Percentiles rank a stretch among this genome's conserved stretches.
phyloP scores from a whole-genome alignment of 164 flowering plant genomes.

The Chimonanthus salicifolius region DNA sequence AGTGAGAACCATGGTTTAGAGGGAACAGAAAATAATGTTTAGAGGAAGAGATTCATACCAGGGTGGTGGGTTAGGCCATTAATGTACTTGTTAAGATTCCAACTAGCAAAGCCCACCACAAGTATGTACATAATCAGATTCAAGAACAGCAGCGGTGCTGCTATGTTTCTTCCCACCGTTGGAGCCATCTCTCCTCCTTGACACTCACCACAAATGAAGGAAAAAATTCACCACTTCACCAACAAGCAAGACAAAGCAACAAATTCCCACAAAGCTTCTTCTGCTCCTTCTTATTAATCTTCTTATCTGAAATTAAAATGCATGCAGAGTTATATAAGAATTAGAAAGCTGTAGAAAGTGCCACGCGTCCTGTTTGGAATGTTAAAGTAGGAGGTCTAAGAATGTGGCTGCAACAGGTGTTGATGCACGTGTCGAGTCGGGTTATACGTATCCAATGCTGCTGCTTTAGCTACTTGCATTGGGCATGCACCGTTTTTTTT shows the following conservation, averaged over 20 bases:
- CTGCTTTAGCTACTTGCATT: neutral
- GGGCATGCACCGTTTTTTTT: too few species aligned
- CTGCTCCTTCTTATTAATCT: neutral
- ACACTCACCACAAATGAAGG: neutral
- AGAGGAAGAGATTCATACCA: slow-evolving; percentile 26
- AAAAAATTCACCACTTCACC: neutral
- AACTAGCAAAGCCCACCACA: slow-evolving; percentile 75
- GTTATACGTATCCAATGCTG: neutral
- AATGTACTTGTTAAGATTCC: slow-evolving; percentile 76
- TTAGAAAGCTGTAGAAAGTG: neutral
- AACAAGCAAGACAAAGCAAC: neutral
- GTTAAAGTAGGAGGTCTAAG: neutral
- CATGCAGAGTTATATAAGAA: neutral
- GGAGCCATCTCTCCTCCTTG: slow-evolving; percentile 44
- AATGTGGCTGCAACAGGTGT: neutral
- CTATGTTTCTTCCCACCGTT: slow-evolving; percentile 67
- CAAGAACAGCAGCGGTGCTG: slow-evolving; percentile 75
- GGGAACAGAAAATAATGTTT: neutral
- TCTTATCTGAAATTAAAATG: neutral
- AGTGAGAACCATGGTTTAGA: too few species aligned
- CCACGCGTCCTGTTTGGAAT: neutral
- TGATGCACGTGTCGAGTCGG: neutral
- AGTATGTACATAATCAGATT: slow-evolving; percentile 65
- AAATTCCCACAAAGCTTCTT: neutral
- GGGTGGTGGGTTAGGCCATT: slow-evolving; percentile 73